These are phyloP conservation scores for Typha latifolia DNA, from an alignment of 176 grass and related monocot species.

Conservation along the genomic window DNA sequence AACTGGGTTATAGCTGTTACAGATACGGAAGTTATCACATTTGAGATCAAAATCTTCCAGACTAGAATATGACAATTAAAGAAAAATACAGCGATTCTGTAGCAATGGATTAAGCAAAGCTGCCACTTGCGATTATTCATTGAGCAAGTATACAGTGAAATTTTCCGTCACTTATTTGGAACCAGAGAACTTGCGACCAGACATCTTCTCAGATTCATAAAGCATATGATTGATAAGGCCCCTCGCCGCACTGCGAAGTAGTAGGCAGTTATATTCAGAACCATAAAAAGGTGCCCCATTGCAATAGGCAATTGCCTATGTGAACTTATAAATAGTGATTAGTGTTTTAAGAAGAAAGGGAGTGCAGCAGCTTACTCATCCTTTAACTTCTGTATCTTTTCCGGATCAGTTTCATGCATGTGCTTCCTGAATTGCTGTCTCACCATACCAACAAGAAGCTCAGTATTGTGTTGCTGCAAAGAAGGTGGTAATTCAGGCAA, in stretches of 20 bases:
- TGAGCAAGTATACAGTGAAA: not conserved
- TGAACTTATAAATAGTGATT: not conserved
- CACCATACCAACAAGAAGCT: slow-evolving; percentile 76
- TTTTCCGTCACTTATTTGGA: slow-evolving; percentile 20
- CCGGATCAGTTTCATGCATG: slow-evolving; percentile 86
- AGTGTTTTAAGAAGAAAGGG: not conserved
- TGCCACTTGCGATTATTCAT: not conserved
- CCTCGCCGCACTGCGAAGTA: too few species aligned
- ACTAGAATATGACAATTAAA: too few species aligned
- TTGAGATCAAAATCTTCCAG: too few species aligned
- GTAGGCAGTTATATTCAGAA: too few species aligned
- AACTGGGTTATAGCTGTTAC: too few species aligned
- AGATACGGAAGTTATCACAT: too few species aligned
- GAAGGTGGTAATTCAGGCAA: not conserved
- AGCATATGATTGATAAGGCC: slow-evolving; percentile 13
- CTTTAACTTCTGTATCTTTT: slow-evolving; percentile 96
- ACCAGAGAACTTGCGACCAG: slow-evolving; percentile 61
- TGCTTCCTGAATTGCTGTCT: slow-evolving; percentile 94
- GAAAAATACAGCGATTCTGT: too few species aligned
- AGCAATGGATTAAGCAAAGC: not conserved
- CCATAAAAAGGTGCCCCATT: too few species aligned
- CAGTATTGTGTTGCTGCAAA: slow-evolving; percentile 77
- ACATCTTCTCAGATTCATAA: slow-evolving; percentile 77
- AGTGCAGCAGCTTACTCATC: slow-evolving; percentile 56
- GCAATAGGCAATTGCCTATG: not conserved